Evolutionary conservation across 495 filamentous ascomycete genomes (phyloP), one percentile per base, ranked within the genome.

Genomic region (Xylaria sp.): DNA sequence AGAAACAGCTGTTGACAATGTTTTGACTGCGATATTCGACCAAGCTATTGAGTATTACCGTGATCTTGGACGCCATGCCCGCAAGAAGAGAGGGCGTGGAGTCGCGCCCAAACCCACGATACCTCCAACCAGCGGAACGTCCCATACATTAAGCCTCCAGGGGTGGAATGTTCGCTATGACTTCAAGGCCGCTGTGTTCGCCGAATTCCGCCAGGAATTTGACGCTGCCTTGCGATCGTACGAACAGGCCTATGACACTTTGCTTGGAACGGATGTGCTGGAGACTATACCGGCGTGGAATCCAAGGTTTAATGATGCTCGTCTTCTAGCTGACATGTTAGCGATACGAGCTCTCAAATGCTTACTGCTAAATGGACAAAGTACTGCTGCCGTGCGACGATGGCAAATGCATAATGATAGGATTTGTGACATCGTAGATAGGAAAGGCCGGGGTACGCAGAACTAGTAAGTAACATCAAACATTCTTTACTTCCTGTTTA

Each of bases 151-250:
- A 24, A 92, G 93, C n/a, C 85, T 89, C 14, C 91, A 93, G 67
- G 93, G 92, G 5, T 98, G 95, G 95, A 93, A 91, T 78, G 90
- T 93, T 26, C 91, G 95, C 2, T 97, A 97, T 77, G 95, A 98
- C 75, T 94, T 95, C 82, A 98, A 98, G 76, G 86, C 93, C 35
- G 95, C 93, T 9, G 84, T 97, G 1, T 93, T 97, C 76, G 93
- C 95, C 41, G 94, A 97, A 77, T 97, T 93, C 71, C 88, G 95
- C 15, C 91, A 93, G 76, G 95, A 98, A 75, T 93, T 95, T 88
- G 94, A 97, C 74, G 89, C 87, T 37, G 94, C 95, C 0, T 83
- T 90, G 61, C 88, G 93, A 40, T 94, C 92, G 66, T 97, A 92
- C 72, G 92, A 94, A 74, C 89, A 90, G 75, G 93, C 93, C 8